Percentiles rank a stretch among this genome's conserved stretches.
phyloP scores from a whole-genome alignment of 768 basidiomycete genomes.

The Collybia sordida region DNA sequence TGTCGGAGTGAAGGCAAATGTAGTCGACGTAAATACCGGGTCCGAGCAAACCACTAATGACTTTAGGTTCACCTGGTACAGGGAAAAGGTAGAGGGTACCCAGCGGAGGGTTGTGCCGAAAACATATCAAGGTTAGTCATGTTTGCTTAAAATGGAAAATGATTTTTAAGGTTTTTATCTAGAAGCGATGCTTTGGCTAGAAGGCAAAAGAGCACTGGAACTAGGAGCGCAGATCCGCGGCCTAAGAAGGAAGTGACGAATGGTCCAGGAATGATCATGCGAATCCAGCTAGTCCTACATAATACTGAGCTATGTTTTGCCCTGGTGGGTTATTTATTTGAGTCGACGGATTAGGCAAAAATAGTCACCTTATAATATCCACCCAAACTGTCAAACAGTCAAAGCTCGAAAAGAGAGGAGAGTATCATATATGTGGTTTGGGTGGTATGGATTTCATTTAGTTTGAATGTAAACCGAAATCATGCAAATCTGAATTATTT shows the following conservation, averaged over 20 bases:
- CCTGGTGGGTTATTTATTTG: no score
- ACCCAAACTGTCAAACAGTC: no score
- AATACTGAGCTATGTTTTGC: no score
- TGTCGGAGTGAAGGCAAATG: constrained; percentile 68
- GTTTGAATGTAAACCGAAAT: no score
- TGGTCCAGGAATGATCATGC: neutral
- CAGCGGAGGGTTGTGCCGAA: constrained; percentile 59
- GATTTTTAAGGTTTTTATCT: constrained; percentile 12
- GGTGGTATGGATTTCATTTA: no score
- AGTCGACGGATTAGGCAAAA: no score
- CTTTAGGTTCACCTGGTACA: constrained; percentile 74
- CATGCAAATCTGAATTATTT: no score
- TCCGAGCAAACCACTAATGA: constrained; percentile 69
- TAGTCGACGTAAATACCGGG: constrained; percentile 68
- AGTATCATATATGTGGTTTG: no score
- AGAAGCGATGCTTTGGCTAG: constrained; percentile 88
- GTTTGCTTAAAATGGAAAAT: neutral
- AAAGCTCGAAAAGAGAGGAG: no score
- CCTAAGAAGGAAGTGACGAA: constrained; percentile 11
- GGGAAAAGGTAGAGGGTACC: constrained; percentile 33
- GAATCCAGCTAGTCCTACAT: no score
- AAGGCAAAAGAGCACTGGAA: constrained; percentile 71
- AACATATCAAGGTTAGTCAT: constrained; percentile 64
- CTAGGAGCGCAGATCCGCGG: constrained; percentile 63
- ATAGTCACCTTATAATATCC: no score